Base-by-base conservation (phyloP, 2,329 filamentous ascomycete genomes). In the Elsinoe arachidis region DNA sequence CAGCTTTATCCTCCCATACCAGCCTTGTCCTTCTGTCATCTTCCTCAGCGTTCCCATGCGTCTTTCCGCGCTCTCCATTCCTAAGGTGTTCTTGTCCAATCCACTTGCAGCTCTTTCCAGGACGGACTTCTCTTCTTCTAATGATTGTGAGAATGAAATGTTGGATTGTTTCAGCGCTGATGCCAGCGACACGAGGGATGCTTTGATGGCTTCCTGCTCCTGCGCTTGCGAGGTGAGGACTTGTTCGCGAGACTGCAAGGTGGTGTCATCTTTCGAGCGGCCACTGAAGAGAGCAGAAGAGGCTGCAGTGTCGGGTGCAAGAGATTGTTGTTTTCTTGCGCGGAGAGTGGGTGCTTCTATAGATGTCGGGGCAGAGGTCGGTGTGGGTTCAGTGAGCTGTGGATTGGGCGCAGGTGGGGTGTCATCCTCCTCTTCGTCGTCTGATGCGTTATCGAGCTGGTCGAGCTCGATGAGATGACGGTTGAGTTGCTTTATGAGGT, bases 11-110 rank as follows among this genome's bases (percentile, higher is more conserved):
- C 91, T 76, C 5, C 87, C 90, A 83, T 81, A 90, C 87, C 87
- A 95, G 0, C 90, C 90, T 68, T 86, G 85, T 2, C 90, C 91
- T 74, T 96, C 92, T 14, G 86, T 90, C 84, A 95, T 90, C 55
- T 80, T 80, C 63, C 82, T 78, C 68, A 97, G 71, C 65, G 81
- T 79, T 1, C 88, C 86, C 88, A 97, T 95, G 61, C 83, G 77
- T 61, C 82, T 81, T 55, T 83, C 83, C 2, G 91, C 90, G 1
- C 83, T 81, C 60, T 90, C 85, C 80, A 97, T 86, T 15, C 85
- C 85, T 46, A 78, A 74, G 59, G 86, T 84, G 64, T 86, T 95
- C 69, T 83, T 85, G 66, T 91, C 87, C 64, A 97, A 78, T 0
- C 88, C 88, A 57, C 86, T 78, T 1, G 84, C 81, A 1, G 91